phyloP scores from a whole-genome alignment of 768 basidiomycete genomes.

The Galerina marginata region DNA sequence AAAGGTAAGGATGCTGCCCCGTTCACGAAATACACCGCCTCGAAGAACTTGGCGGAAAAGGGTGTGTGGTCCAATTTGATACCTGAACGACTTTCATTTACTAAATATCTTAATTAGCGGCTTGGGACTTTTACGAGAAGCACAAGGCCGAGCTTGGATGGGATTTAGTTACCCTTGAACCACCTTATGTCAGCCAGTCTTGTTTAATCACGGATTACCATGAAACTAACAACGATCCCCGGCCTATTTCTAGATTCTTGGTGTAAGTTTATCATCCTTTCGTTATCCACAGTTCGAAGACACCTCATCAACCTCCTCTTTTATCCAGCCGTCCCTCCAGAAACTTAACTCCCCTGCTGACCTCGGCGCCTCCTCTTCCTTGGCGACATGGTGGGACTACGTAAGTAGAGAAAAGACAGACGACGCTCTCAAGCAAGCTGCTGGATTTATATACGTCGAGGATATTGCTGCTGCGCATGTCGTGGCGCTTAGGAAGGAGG shows the following conservation, averaged over 20 bases:
- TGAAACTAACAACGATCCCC: neutral
- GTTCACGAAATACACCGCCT: constrained; percentile 52
- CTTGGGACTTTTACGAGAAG: constrained; percentile 47
- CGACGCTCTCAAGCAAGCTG: constrained; percentile 19
- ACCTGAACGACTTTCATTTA: too few species aligned
- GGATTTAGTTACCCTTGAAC: constrained; percentile 59
- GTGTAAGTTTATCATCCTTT: neutral
- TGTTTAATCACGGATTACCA: too few species aligned
- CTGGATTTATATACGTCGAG: constrained; percentile 53
- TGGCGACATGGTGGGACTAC: constrained; percentile 29
- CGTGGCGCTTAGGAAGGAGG: constrained; percentile 52
- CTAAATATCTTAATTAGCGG: constrained; percentile 32
- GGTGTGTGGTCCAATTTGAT: constrained; percentile 32
- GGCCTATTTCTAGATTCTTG: neutral
- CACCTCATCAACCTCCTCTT: constrained; percentile 42
- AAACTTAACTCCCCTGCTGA: constrained; percentile 37
- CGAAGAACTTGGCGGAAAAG: constrained; percentile 71
- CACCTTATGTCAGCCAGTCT: constrained; percentile 38
- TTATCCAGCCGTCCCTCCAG: constrained; percentile 33
- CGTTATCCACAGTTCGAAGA: neutral
- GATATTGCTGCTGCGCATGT: constrained; percentile 63
- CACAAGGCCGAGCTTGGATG: constrained; percentile 48
- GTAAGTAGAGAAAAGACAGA: constrained; percentile 11
- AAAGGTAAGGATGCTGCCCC: constrained; percentile 45
- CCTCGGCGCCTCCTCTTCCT: constrained; percentile 13